Evolutionary conservation across 345 rosid genomes (phyloP), one percentile per base, ranked within the genome.

Genomic region (Noccaea bulbosa): DNA sequence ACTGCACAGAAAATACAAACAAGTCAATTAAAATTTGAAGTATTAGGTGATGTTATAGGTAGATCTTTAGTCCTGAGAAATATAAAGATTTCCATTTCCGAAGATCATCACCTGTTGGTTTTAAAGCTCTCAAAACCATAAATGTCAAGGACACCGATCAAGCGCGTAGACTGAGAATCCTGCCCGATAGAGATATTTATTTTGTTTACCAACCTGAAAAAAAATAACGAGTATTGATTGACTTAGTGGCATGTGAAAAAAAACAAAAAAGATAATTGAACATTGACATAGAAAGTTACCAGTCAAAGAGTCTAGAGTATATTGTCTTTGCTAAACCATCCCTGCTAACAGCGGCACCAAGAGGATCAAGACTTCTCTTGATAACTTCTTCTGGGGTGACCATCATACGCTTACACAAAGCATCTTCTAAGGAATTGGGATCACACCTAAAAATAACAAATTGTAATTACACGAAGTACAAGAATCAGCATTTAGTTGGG

Each of bases 111-210:
- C 98, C 98, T 93, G 68, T 87, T 93, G 75, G 74, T 77, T 70
- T 80, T 64, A 74, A 93, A 93, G 83, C 98, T 93, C 75, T 93
- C 98, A 47, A 93, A 92, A 67, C 93, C 98, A 82, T 90, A 90
- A 47, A 89, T 90, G 86, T 90, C 95, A 75, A 90, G 93, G 78
- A 90, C 86, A 65, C 98, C 95, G 48, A 92, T 92, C 78, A 82
- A 75, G 79, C 78, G 82, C 59, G 78, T 79, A 16, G 96, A 92
- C 16, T 72, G 43, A 66, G 88, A 78, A 81, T 89, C 90, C 79
- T 89, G 96, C 70, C 92, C 96, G 45, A 87, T 84, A 71, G 96
- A 85, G 40, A 62, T 55, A 71, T 89, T 87, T 57, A 89, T 89
- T 78, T 87, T 89, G 70, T 85, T 81, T 17, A 92, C 96, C 87